A percentile compares a stretch with the other conserved stretches of the same genome.
Conservation (phyloP, 768 basidiomycete genomes). For the Melanogaster broomeanus region DNA sequence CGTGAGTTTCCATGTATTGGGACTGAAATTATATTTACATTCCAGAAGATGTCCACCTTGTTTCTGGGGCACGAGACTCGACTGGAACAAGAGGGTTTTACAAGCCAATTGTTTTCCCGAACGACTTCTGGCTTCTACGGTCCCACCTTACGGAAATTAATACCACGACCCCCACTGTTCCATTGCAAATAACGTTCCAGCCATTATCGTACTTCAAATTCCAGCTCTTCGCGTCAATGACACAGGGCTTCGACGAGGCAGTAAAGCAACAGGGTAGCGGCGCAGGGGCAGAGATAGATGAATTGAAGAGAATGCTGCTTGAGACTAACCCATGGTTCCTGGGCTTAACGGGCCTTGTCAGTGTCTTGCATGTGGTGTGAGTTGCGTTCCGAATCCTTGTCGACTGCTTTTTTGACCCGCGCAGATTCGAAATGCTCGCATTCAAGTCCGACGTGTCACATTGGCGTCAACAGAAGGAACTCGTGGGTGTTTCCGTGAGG, state of each 20-base stretch:
- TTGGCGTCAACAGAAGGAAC: slow-evolving; percentile 93
- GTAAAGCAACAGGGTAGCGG: slow-evolving; percentile 70
- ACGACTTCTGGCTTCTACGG: slow-evolving; percentile 92
- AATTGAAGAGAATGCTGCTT: slow-evolving; percentile 91
- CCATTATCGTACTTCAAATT: slow-evolving; percentile 89
- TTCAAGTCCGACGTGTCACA: slow-evolving; percentile 95
- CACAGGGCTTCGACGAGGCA: slow-evolving; percentile 84
- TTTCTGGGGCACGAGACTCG: slow-evolving; percentile 59
- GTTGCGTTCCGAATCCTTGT: slow-evolving; percentile 30
- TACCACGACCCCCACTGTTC: slow-evolving; percentile 72
- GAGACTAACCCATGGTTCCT: slow-evolving; percentile 91
- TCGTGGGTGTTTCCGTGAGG: slow-evolving; percentile 94
- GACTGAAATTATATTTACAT: slow-evolving; percentile 10
- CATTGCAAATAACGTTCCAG: slow-evolving; percentile 80
- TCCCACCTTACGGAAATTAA: slow-evolving; percentile 87
- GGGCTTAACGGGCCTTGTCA: slow-evolving; percentile 80
- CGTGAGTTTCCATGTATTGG: slow-evolving; percentile 45
- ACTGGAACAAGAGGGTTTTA: slow-evolving; percentile 71
- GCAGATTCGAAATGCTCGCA: slow-evolving; percentile 91
- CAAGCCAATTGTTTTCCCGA: slow-evolving; percentile 88
- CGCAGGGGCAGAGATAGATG: slow-evolving; percentile 79
- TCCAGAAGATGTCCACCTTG: slow-evolving; percentile 61
- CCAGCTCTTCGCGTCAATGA: slow-evolving; percentile 83
- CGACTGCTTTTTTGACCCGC: slow-evolving; percentile 9
- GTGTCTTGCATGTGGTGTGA: slow-evolving; percentile 84